Evolutionary conservation across 495 filamentous ascomycete genomes (phyloP).

Genomic region (Penicillium ucsense): DNA sequence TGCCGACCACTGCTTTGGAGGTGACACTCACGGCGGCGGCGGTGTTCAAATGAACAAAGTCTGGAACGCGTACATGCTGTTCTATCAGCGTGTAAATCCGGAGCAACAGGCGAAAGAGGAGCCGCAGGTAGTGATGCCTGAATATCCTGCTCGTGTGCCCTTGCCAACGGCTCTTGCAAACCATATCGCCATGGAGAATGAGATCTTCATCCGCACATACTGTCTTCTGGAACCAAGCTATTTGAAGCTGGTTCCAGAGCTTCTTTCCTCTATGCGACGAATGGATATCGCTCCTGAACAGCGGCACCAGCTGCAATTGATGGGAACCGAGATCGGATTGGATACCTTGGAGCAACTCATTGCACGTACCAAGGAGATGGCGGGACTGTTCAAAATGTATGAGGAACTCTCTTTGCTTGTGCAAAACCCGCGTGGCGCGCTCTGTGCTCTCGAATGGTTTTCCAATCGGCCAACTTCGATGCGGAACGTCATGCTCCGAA

Average conservation of each 20-base stretch:
- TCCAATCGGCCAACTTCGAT: constrained; percentile 43
- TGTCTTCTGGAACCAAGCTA: constrained; percentile 73
- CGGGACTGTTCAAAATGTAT: constrained; percentile 51
- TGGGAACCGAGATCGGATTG: constrained; percentile 56
- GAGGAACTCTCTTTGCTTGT: constrained; percentile 43
- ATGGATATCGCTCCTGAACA: constrained; percentile 33
- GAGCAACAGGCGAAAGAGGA: constrained; percentile 31
- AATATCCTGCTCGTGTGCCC: constrained; percentile 44
- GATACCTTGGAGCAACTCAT: constrained; percentile 71
- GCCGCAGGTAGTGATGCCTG: constrained; percentile 20
- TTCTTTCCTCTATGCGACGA: constrained; percentile 42
- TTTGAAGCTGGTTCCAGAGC: constrained; percentile 50
- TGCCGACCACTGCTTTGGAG: constrained; percentile 71
- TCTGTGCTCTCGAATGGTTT: constrained; percentile 54
- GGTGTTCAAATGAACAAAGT: constrained; percentile 49
- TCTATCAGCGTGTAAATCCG: constrained; percentile 77
- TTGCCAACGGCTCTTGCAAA: constrained; percentile 47
- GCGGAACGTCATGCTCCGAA: constrained; percentile 58
- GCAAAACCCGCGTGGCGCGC: constrained; percentile 20
- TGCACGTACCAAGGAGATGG: constrained; percentile 60
- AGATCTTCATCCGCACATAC: constrained; percentile 61
- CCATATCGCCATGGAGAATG: constrained; percentile 63
- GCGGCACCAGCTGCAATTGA: constrained; percentile 46
- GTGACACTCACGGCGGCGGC: constrained; percentile 40
- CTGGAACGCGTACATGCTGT: constrained; percentile 94